These are phyloP conservation scores for Xylaria sp. DNA, from an alignment of 495 filamentous ascomycete genomes.

Conservation along the genomic window DNA sequence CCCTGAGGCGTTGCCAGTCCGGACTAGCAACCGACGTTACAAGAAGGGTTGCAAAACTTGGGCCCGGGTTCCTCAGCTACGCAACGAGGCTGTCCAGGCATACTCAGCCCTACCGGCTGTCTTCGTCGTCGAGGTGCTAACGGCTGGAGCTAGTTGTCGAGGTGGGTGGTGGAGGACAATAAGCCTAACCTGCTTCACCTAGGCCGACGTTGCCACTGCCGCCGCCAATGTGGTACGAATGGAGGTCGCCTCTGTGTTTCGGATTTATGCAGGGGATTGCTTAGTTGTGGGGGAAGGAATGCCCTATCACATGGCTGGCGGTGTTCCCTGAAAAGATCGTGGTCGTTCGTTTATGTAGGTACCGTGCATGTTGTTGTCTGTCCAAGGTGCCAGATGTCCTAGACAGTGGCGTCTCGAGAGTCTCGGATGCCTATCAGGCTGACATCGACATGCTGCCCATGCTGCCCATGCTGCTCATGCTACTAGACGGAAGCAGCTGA, in stretches of 20 bases:
- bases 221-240: slow-evolving; percentile 8
- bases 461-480: no score
- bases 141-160: neutral
- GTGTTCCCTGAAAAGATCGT: neutral
- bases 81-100: neutral
- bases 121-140: neutral
- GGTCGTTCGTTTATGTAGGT: neutral
- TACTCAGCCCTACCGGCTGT: slow-evolving; percentile 18
- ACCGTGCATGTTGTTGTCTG: slow-evolving; percentile 14
- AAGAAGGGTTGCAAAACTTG: neutral
- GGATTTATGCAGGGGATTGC: slow-evolving; percentile 14
- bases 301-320: slow-evolving; percentile 10
- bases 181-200: slow-evolving; percentile 7
- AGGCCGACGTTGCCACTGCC: slow-evolving; percentile 15
- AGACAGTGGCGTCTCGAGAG: neutral
- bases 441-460: neutral
- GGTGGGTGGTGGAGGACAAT: neutral
- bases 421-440: neutral
- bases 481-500: neutral
- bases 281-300: slow-evolving; percentile 20
- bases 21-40: neutral
- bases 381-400: slow-evolving; percentile 1
- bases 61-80: neutral
- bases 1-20: slow-evolving; percentile 18
- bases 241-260: slow-evolving; percentile 27